These are phyloP conservation scores for Termitomyces sp. DNA, from an alignment of 768 basidiomycete species.

Conservation along the genomic window DNA sequence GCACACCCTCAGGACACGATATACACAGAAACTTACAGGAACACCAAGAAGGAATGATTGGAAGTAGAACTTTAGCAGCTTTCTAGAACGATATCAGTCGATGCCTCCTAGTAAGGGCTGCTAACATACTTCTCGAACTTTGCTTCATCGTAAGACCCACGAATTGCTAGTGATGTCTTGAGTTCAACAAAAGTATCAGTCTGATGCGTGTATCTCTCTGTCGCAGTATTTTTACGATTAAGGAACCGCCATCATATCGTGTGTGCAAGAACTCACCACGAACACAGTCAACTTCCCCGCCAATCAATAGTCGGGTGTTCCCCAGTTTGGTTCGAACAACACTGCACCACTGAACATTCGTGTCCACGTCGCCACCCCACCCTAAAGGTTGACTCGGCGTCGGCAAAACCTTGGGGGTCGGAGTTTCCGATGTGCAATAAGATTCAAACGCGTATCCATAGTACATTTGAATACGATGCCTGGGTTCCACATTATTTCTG, in stretches of 20 bases:
- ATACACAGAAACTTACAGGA: slow-evolving; percentile 52
- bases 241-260: neutral
- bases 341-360: slow-evolving; percentile 88
- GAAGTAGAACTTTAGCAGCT: slow-evolving; percentile 89
- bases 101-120: neutral
- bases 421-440: slow-evolving; percentile 66
- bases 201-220: slow-evolving; percentile 60
- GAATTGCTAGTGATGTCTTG: slow-evolving; percentile 80
- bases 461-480: slow-evolving; percentile 66
- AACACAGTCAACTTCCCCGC: slow-evolving; percentile 91
- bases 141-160: slow-evolving; percentile 59
- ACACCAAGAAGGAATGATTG: slow-evolving; percentile 91
- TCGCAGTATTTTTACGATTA: slow-evolving; percentile 13
- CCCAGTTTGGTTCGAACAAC: slow-evolving; percentile 86
- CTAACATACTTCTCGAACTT: slow-evolving; percentile 73
- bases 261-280: slow-evolving; percentile 46
- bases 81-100: slow-evolving; percentile 44
- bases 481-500: slow-evolving; percentile 67
- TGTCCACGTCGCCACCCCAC: slow-evolving; percentile 83
- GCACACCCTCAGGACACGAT: neutral
- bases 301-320: slow-evolving; percentile 68
- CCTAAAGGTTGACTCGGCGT: slow-evolving; percentile 39
- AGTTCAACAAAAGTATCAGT: slow-evolving; percentile 79
- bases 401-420: slow-evolving; percentile 25
- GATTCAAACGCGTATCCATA: slow-evolving; percentile 91